Evolutionary conservation across 352 stramenopile species (phyloP).

Genomic region (Pythium phragmiticola): DNA sequence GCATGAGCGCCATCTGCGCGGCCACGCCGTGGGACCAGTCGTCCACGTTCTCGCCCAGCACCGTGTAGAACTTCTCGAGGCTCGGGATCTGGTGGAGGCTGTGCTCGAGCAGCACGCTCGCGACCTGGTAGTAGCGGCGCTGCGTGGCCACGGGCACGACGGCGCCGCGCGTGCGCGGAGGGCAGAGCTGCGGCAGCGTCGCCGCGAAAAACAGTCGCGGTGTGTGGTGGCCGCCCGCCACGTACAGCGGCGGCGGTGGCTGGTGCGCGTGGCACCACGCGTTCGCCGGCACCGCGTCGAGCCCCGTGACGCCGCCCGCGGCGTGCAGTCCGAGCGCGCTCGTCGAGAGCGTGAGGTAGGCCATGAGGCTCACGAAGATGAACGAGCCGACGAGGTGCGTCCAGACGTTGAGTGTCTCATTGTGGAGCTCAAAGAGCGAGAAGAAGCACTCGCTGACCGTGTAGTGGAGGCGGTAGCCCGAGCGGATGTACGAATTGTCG

Average conservation of each 20-base stretch:
- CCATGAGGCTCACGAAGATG: slow-evolving; percentile 80
- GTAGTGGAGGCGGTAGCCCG: slow-evolving; percentile 85
- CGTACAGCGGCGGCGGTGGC: slow-evolving; percentile 26
- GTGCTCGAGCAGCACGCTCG: slow-evolving; percentile 80
- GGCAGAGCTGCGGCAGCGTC: slow-evolving; percentile 44
- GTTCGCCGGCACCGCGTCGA: slow-evolving; percentile 34
- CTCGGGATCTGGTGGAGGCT: slow-evolving; percentile 83
- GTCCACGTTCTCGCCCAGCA: slow-evolving; percentile 72
- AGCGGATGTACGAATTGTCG: slow-evolving; percentile 87
- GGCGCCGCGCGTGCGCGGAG: slow-evolving; percentile 23
- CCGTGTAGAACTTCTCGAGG: slow-evolving; percentile 72
- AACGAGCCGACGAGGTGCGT: slow-evolving; percentile 85
- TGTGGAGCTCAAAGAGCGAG: slow-evolving; percentile 87
- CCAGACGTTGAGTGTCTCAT: slow-evolving; percentile 89
- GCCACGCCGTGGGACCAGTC: slow-evolving; percentile 64
- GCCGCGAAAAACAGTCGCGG: slow-evolving; percentile 42
- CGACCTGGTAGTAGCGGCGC: slow-evolving; percentile 72
- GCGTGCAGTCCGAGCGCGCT: slow-evolving; percentile 35
- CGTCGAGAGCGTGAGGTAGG: slow-evolving; percentile 64
- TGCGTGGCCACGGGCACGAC: slow-evolving; percentile 31
- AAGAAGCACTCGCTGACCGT: slow-evolving; percentile 69
- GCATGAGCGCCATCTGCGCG: slow-evolving; percentile 67
- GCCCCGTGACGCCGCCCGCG: not conserved
- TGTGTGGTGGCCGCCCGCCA: slow-evolving; percentile 54
- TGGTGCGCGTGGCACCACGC: slow-evolving; percentile 21